Evolutionary conservation across 2,329 filamentous ascomycete species (phyloP), one percentile per base, ranked within the genome.

Genomic region (Exophiala calicioides): DNA sequence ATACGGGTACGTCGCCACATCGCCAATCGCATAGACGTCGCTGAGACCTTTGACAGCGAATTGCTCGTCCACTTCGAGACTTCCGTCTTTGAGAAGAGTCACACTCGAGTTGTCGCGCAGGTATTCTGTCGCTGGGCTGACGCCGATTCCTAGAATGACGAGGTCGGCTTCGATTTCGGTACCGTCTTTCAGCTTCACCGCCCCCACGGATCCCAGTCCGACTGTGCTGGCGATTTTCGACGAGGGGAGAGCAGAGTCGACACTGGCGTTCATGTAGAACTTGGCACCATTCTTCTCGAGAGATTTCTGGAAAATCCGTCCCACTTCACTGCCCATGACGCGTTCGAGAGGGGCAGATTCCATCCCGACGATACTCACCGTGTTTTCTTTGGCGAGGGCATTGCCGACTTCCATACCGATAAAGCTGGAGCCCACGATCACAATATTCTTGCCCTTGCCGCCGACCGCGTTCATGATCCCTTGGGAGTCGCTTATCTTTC

Each of bases 331-430:
- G 42, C 93, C 93, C 66, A 98, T 85, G 3, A 98, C 82, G 15
- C 87, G 81, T 66, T 95, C 88, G 55, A 97, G 79, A 0, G 93
- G 91, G 9, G 82, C 82, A 49, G 81, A 81, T 63, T 95, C 90
- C 86, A 90, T 91, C 27, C 93, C 93, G 16, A 98, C 75, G 30
- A 97, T 82, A 5, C 86, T 86, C 12, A 98, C 90, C 6, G 84
- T 72, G 65, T 98, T 95, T 60, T 86, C 85, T 59, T 85, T 86
- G 33, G 86, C 84, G 0, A 94, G 72, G 42, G 74, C 85, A 55
- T 90, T 93, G 52, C 87, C 91, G n/a, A 94, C 81, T 68, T 98
- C 93, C 87, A 98, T 94, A 30, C 93, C 93, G 62, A 98, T 98
- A 68, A 98, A 98, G 1, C 89, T 95, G 49, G 86, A 91, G 30